These are phyloP conservation scores for Verticillium isaacii DNA, from an alignment of 2,329 filamentous ascomycete genomes.

Conservation along the genomic window DNA sequence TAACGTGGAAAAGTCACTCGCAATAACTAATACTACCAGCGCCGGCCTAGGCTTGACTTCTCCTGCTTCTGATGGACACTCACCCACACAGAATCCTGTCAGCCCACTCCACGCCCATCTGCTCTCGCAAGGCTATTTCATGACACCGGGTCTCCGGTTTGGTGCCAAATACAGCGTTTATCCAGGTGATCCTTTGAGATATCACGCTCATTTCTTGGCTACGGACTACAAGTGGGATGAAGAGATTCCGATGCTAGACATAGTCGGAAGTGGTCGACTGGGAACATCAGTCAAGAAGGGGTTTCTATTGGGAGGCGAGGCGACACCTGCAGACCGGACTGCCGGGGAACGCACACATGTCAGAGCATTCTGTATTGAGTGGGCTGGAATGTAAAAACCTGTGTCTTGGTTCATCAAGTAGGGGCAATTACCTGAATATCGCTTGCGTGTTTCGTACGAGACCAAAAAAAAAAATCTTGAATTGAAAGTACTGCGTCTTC, in stretches of 20 bases:
- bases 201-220: slow-evolving; percentile 90
- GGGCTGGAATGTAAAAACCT: slow-evolving; percentile 74
- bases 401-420: too few relatives aligned
- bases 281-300: slow-evolving; percentile 97
- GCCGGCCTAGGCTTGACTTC: slow-evolving; percentile 19
- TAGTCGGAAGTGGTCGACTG: slow-evolving; percentile 80
- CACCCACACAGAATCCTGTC: slow-evolving; percentile 11
- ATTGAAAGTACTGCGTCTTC: too few relatives aligned
- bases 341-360: slow-evolving; percentile 35
- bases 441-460: too few relatives aligned
- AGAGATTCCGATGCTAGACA: slow-evolving; percentile 75
- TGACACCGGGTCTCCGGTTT: slow-evolving; percentile 89
- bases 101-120: slow-evolving; percentile 72
- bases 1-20: slow-evolving; percentile 13
- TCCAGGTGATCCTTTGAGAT: slow-evolving; percentile 88
- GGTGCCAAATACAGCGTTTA: slow-evolving; percentile 94
- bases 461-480: too few relatives aligned
- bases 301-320: slow-evolving; percentile 75
- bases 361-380: slow-evolving; percentile 81
- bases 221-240: slow-evolving; percentile 85
- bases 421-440: too few relatives aligned
- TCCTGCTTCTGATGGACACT: not conserved
- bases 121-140: slow-evolving; percentile 74
- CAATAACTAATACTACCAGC: slow-evolving; percentile 31
- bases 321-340: slow-evolving; percentile 26